These are phyloP conservation scores for Xylaria venustula DNA, from an alignment of 495 filamentous ascomycete genomes.

Conservation along the genomic window DNA sequence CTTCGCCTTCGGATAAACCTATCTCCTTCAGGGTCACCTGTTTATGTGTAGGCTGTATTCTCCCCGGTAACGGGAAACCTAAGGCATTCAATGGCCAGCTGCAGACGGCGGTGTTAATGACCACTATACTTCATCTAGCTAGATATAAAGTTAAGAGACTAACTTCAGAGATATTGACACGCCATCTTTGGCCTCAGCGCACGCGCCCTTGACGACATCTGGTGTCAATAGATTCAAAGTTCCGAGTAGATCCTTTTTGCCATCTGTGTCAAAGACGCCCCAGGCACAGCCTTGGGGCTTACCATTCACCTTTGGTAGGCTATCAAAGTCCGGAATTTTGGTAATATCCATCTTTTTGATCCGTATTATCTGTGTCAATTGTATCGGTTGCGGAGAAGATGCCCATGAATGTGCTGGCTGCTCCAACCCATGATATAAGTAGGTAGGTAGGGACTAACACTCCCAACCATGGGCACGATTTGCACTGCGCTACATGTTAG, in stretches of 20 bases:
- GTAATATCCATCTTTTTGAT: conserved; percentile 15
- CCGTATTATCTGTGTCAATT: neutral
- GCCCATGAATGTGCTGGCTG: no score
- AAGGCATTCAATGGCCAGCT: conserved; percentile 48
- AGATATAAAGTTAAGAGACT: conserved; percentile 9
- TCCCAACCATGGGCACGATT: no score
- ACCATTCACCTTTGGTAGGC: conserved; percentile 56
- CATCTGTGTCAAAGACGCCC: conserved; percentile 64
- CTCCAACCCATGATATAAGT: no score
- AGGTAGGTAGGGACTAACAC: no score
- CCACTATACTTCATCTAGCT: conserved; percentile 10
- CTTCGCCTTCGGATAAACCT: conserved; percentile 27
- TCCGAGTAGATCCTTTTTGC: conserved; percentile 57
- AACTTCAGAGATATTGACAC: conserved; percentile 61
- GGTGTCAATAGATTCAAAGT: conserved; percentile 60
- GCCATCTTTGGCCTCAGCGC: conserved; percentile 51
- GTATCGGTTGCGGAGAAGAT: neutral
- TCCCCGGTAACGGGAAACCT: conserved; percentile 46
- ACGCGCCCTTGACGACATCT: conserved; percentile 50
- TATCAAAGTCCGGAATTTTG: conserved; percentile 51
- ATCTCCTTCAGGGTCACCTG: conserved; percentile 45
- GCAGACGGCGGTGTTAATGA: conserved; percentile 20
- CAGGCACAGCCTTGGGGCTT: conserved; percentile 65
- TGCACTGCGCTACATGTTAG: no score
- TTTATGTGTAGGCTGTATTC: conserved; percentile 52